A percentile compares a stretch with the other conserved stretches of the same genome.
These are phyloP conservation scores for Dioscorea cayenensis DNA, from an alignment of 116 monocot genomes.

Conservation along the genomic window DNA sequence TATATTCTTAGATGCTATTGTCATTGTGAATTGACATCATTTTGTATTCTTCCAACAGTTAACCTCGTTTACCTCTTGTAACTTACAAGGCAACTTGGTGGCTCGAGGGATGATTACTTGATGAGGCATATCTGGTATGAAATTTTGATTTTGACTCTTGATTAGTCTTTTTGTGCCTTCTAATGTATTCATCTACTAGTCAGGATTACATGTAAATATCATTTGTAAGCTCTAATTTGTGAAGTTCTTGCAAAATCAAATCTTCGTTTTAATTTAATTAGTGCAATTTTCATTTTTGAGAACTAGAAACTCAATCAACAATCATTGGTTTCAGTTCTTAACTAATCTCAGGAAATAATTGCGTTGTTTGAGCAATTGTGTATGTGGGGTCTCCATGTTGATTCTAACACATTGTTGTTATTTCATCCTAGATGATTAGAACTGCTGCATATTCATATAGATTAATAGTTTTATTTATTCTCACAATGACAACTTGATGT, in stretches of 20 bases:
- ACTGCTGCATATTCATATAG: too few species aligned
- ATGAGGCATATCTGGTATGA: constrained; percentile 60
- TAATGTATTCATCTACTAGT: background rate
- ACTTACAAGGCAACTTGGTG: constrained; percentile 54
- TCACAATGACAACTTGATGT: too few species aligned
- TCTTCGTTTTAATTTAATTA: background rate
- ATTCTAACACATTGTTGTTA: too few species aligned
- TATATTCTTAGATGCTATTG: background rate
- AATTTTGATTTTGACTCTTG: constrained; percentile 1
- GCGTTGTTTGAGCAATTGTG: too few species aligned
- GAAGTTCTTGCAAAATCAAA: too few species aligned
- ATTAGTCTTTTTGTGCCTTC: background rate
- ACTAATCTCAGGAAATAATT: too few species aligned
- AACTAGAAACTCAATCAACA: background rate
- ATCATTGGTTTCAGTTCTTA: too few species aligned
- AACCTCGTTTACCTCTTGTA: constrained; percentile 1
- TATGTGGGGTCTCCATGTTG: too few species aligned
- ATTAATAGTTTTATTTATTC: too few species aligned
- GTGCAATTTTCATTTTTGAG: background rate
- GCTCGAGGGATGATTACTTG: constrained; percentile 63
- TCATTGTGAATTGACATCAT: background rate
- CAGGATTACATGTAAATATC: background rate
- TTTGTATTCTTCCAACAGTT: background rate
- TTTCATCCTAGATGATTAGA: too few species aligned
- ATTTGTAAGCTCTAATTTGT: too few species aligned